Percentiles rank a stretch among this genome's conserved stretches.
phyloP scores from a whole-genome alignment of 768 basidiomycete species.

The Trametes punicea region DNA sequence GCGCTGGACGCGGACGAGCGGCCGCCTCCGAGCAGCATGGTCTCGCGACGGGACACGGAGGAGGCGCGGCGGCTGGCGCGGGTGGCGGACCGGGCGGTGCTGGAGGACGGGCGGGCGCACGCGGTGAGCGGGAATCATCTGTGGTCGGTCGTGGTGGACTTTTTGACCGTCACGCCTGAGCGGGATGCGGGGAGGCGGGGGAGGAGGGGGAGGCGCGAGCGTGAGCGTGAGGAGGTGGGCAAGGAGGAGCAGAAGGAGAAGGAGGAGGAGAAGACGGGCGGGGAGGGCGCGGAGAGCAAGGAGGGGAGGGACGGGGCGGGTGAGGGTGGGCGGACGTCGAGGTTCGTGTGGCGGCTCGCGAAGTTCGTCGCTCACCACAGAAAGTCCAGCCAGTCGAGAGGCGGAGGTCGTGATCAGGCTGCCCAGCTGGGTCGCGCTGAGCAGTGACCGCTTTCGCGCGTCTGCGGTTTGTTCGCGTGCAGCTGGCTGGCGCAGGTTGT shows the following conservation, averaged over 20 bases:
- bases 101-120: conserved; percentile 57
- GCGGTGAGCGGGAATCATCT: conserved; percentile 65
- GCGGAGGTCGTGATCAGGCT: neutral
- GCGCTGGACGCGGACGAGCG: conserved; percentile 73
- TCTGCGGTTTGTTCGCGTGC: neutral
- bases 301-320: neutral
- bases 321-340: neutral
- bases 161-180: conserved; percentile 53
- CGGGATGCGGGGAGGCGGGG: conserved; percentile 24
- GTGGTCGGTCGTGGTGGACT: conserved; percentile 65
- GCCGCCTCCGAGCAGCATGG: conserved; percentile 91
- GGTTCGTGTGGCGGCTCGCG: conserved; percentile 21
- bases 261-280: neutral
- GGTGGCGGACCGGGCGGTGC: conserved; percentile 64
- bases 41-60: conserved; percentile 80
- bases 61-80: conserved; percentile 73
- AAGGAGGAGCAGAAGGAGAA: neutral
- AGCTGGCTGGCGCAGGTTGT: no score
- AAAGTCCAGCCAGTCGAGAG: no score
- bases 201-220: conserved; percentile 2
- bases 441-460: neutral
- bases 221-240: neutral
- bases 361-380: conserved; percentile 21
- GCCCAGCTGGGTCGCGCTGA: neutral
- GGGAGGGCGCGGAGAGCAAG: neutral